Evolutionary conservation across 1,284 basidiomycete genomes (phyloP).

Genomic region (Austroboletus olivaceoglutinosus): DNA sequence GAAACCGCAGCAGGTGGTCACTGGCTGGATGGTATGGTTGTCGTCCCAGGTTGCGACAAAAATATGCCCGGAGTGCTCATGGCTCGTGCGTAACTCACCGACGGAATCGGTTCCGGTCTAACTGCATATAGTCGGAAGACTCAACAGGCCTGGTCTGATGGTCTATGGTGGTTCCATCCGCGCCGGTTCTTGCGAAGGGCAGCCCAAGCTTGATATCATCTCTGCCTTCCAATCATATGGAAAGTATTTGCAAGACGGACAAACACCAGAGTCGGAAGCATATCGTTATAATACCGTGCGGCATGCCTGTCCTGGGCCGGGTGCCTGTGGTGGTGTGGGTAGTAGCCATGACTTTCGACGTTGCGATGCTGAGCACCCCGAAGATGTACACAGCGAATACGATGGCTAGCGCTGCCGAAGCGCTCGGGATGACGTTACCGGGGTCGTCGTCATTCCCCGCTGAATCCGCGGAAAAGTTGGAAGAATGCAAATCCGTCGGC

Average conservation of each 20-base stretch:
- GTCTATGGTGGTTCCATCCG: constrained; percentile 96
- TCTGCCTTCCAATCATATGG: constrained; percentile 96
- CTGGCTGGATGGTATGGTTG: constrained; percentile 98
- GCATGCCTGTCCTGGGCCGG: constrained; percentile 92
- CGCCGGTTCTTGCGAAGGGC: constrained; percentile 81
- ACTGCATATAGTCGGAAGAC: constrained; percentile 67
- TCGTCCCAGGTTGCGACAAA: constrained; percentile 95
- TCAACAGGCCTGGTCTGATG: constrained; percentile 95
- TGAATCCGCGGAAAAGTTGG: constrained; percentile 81
- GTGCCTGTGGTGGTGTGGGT: constrained; percentile 92
- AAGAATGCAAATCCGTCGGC: constrained; percentile 83
- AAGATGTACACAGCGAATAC: constrained; percentile 97
- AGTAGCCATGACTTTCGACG: constrained; percentile 8
- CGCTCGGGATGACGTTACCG: constrained; percentile 91
- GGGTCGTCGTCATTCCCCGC: constrained; percentile 97
- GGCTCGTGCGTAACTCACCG: constrained; percentile 64
- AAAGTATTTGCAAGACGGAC: constrained; percentile 86
- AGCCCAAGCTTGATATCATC: constrained; percentile 85
- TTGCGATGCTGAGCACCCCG: constrained; percentile 24
- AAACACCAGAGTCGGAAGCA: constrained; percentile 78
- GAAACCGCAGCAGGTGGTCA: constrained; percentile 97
- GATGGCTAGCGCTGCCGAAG: constrained; percentile 91
- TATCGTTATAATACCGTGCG: constrained; percentile 83
- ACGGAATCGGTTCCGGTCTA: constrained; percentile 17
- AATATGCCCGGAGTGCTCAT: constrained; percentile 97